Evolutionary conservation across 1,284 basidiomycete genomes (phyloP), one percentile per base, ranked within the genome.

Genomic region (Cryptococcus hybrid): DNA sequence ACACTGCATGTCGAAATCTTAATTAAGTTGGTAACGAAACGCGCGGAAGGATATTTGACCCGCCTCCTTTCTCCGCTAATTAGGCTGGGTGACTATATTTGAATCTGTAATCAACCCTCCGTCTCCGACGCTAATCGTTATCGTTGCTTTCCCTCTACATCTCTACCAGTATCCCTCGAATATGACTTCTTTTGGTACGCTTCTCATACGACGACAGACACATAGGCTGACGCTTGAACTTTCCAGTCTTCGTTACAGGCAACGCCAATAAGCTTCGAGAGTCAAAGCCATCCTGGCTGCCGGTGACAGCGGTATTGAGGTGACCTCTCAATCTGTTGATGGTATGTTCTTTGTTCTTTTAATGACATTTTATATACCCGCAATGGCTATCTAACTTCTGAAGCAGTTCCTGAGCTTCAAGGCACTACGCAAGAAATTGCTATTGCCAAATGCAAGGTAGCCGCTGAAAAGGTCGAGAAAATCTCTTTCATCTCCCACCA

Each of bases 181-280:
- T 5, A 66, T 66, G 64, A 60, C 64, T 18, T 66, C 64, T 13
- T 66, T 66, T 57, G 64, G 64, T 66, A 35, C 43, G 64, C 30
- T 30, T 30, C 30, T 30, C 30, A 30, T 55, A 40, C 34, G 5
- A 42, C 7, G 18, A 15, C 24, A n/a, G 18, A 15, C n/a, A 15
- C 36, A n/a, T 37, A 7, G n/a, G 24, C 13, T 7, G n/a, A 46
- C n/a, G 34, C 43, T 7, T 5, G 7, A 8, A 9, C 51, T 8
- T 24, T 7, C 36, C 61, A 92, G 91, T 88, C 35, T 97, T 97
- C 73, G 91, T 97, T 15, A 97, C 94, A 1, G 92, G 93, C 45
- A 98, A 98, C 75, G 84, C 86, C 38, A 93, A 95, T 82, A 99
- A 99, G 79, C 83, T 98, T 36, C 84, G 83, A 58, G 94, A 99